These are phyloP conservation scores for Citrus sp. DNA, from an alignment of 345 rosid genomes.

Conservation along the genomic window DNA sequence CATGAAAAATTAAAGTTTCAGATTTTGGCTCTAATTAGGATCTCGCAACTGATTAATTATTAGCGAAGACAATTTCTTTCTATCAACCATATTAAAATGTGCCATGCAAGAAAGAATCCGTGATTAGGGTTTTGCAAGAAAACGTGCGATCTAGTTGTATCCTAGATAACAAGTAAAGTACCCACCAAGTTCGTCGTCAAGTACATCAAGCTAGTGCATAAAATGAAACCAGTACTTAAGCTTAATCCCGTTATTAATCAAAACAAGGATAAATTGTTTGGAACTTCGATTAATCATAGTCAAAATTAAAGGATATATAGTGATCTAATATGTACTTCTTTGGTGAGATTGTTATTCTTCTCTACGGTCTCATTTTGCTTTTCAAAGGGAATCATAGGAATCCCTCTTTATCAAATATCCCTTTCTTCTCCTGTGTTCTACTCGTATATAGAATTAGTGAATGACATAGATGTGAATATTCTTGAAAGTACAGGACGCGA, in stretches of 20 bases:
- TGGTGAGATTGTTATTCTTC: neutral
- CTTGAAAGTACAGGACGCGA: no score
- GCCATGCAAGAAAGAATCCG: neutral
- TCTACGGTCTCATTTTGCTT: neutral
- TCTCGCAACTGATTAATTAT: neutral
- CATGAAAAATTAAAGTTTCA: neutral
- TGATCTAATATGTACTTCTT: neutral
- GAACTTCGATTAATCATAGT: neutral
- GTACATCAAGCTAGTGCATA: neutral
- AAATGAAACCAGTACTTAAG: neutral
- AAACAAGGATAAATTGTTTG: neutral
- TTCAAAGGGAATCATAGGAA: neutral
- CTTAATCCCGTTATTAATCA: neutral
- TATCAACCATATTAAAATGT: neutral
- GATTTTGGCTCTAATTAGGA: neutral
- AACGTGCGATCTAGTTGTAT: neutral
- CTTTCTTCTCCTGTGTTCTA: neutral
- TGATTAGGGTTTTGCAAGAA: neutral
- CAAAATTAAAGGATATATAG: neutral
- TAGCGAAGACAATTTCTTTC: neutral
- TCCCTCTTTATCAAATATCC: neutral
- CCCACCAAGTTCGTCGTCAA: no score
- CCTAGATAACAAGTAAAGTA: neutral
- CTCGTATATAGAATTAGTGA: no score
- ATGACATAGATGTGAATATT: no score